Percentiles rank a stretch among this genome's conserved stretches.
These are phyloP conservation scores for Dactylonectria macrodidyma DNA, from an alignment of 2,329 filamentous ascomycete species.

Conservation along the genomic window DNA sequence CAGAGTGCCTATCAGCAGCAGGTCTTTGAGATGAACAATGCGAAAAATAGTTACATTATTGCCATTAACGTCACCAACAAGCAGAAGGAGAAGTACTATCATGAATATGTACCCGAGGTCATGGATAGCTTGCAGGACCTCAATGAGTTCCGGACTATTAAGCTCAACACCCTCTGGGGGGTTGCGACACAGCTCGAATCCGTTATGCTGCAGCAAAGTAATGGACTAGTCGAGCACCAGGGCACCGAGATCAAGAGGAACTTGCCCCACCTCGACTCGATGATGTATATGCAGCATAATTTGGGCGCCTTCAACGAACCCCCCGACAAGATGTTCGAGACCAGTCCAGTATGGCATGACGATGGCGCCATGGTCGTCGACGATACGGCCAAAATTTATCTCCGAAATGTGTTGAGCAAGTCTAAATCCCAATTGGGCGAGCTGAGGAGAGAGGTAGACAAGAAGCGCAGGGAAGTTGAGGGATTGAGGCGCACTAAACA, in stretches of 20 bases:
- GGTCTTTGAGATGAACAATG: constrained; percentile 94
- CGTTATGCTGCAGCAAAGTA: constrained; percentile 82
- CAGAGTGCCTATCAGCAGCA: constrained; percentile 94
- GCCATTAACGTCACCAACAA: constrained; percentile 97
- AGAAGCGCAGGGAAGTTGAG: constrained; percentile 89
- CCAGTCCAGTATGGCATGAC: constrained; percentile 97
- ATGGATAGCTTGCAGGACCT: constrained; percentile 95
- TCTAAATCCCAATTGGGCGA: constrained; percentile 89
- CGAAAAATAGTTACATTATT: constrained; percentile 98
- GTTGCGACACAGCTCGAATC: constrained; percentile 85
- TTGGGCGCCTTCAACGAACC: constrained; percentile 87
- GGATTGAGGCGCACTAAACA: constrained; percentile 80
- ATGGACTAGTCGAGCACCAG: constrained; percentile 79
- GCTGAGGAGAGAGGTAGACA: constrained; percentile 85
- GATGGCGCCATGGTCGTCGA: constrained; percentile 89
- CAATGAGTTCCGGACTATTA: constrained; percentile 87
- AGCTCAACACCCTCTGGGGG: constrained; percentile 89
- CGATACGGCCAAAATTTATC: constrained; percentile 88
- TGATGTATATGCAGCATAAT: constrained; percentile 99
- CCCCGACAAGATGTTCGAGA: constrained; percentile 87
- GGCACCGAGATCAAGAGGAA: constrained; percentile 89
- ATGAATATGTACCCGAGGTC: constrained; percentile 95
- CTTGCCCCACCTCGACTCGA: constrained; percentile 89
- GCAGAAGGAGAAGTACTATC: constrained; percentile 97
- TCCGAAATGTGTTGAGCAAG: constrained; percentile 92